Percentiles rank a stretch among this genome's conserved stretches.
phyloP scores from a whole-genome alignment of 2,329 filamentous ascomycete genomes.

The Alternaria hordeiaustralica region DNA sequence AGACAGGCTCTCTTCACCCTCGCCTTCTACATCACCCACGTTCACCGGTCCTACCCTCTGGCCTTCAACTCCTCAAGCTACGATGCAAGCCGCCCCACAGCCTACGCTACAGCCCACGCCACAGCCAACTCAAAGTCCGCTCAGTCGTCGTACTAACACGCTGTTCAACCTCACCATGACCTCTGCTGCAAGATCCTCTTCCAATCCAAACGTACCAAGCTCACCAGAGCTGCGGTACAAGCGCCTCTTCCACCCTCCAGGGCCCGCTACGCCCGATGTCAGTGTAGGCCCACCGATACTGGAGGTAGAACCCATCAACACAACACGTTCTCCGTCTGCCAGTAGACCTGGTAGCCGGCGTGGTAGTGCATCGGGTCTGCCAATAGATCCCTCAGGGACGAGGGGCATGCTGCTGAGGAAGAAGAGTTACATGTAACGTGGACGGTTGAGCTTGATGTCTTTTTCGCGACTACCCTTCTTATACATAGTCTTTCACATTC shows the following conservation, averaged over 20 bases:
- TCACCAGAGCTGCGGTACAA: slow-evolving; percentile 52
- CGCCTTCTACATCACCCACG: slow-evolving; percentile 36
- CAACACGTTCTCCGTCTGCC: neutral
- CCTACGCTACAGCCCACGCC: slow-evolving; percentile 17
- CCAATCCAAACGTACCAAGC: slow-evolving; percentile 31
- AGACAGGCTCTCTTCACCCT: slow-evolving; percentile 41
- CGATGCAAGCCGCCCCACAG: slow-evolving; percentile 33
- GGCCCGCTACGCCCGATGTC: slow-evolving; percentile 23
- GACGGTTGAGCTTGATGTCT: neutral
- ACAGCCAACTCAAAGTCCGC: slow-evolving; percentile 8
- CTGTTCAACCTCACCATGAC: slow-evolving; percentile 36
- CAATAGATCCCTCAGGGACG: slow-evolving; percentile 40
- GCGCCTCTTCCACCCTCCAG: slow-evolving; percentile 48
- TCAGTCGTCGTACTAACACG: slow-evolving; percentile 24
- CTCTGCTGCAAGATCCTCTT: slow-evolving; percentile 13
- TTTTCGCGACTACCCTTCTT: neutral
- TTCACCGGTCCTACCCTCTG: slow-evolving; percentile 27
- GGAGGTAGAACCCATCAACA: neutral
- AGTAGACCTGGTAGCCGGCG: slow-evolving; percentile 26
- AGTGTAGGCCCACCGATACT: slow-evolving; percentile 10
- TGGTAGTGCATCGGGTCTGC: slow-evolving; percentile 21
- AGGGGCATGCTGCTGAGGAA: slow-evolving; percentile 41
- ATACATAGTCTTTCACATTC: neutral
- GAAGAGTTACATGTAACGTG: slow-evolving; percentile 16
- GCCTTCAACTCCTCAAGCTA: slow-evolving; percentile 31